phyloP scores from a whole-genome alignment of 495 filamentous ascomycete genomes.

The Astrothelium macrocarpum region DNA sequence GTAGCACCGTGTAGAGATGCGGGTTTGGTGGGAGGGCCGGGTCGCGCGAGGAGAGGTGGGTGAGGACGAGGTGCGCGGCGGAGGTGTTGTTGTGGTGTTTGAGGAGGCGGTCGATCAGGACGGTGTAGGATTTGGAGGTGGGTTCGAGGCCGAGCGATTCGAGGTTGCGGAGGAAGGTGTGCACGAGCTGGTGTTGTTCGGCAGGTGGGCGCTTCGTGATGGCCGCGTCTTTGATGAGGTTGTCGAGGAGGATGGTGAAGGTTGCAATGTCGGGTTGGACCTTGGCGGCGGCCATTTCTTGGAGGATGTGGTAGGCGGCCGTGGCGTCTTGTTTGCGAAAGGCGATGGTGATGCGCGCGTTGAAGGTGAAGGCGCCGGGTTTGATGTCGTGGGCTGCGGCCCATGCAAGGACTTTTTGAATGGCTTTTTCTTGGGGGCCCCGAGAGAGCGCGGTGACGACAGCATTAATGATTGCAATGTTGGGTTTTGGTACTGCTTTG shows the following conservation, averaged over 20 bases:
- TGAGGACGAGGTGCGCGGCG: slow-evolving; percentile 50
- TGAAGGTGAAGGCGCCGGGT: slow-evolving; percentile 58
- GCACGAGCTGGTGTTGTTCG: slow-evolving; percentile 33
- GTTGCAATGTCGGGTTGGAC: slow-evolving; percentile 44
- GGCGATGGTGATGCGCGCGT: slow-evolving; percentile 50
- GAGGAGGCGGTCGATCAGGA: slow-evolving; percentile 55
- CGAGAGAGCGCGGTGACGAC: slow-evolving; percentile 42
- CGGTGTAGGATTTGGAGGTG: slow-evolving; percentile 50
- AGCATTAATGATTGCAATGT: slow-evolving; percentile 54
- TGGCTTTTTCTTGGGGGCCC: slow-evolving; percentile 32
- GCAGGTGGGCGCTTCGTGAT: slow-evolving; percentile 19
- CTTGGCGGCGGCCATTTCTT: slow-evolving; percentile 37
- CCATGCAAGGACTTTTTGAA: slow-evolving; percentile 47
- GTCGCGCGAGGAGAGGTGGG: slow-evolving; percentile 44
- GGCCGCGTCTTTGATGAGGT: slow-evolving; percentile 32
- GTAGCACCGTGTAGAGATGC: slow-evolving; percentile 60
- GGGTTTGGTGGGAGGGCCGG: slow-evolving; percentile 40
- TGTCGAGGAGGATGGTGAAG: slow-evolving; percentile 46
- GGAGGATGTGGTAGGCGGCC: slow-evolving; percentile 36
- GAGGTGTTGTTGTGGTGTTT: slow-evolving; percentile 31
- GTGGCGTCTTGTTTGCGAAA: slow-evolving; percentile 37
- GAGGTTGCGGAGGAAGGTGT: slow-evolving; percentile 43
- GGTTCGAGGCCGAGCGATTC: slow-evolving; percentile 41
- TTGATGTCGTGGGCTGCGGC: slow-evolving; percentile 46
- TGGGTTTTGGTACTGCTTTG: slow-evolving; percentile 42